phyloP scores from a whole-genome alignment of 2,329 filamentous ascomycete species.

The Penicillium olsonii region DNA sequence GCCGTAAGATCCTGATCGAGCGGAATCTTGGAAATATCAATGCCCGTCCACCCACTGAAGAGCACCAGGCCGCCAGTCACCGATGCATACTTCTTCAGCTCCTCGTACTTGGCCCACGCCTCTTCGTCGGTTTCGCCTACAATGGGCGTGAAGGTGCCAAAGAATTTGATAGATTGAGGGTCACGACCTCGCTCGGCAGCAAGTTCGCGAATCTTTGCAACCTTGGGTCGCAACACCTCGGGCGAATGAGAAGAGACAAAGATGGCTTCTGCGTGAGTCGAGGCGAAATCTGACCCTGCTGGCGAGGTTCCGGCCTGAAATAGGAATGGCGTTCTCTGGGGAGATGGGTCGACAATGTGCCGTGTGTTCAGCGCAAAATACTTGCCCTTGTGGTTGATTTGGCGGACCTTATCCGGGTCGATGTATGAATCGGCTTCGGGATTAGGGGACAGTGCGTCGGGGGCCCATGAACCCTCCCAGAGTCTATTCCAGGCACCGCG shows the following conservation, averaged over 20 bases:
- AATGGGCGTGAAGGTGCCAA: slow-evolving; percentile 54
- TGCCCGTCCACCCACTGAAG: slow-evolving; percentile 61
- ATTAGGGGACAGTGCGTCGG: slow-evolving; percentile 59
- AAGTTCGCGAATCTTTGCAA: slow-evolving; percentile 55
- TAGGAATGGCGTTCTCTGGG: slow-evolving; percentile 59
- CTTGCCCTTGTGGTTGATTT: slow-evolving; percentile 62
- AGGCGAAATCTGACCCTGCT: slow-evolving; percentile 59
- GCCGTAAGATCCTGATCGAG: slow-evolving; percentile 59
- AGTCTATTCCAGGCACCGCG: slow-evolving; percentile 36
- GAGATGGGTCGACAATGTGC: slow-evolving; percentile 57
- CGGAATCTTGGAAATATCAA: slow-evolving; percentile 60
- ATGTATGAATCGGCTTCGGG: slow-evolving; percentile 58
- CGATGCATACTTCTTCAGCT: slow-evolving; percentile 55
- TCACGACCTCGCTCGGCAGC: slow-evolving; percentile 57
- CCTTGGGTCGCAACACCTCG: slow-evolving; percentile 50
- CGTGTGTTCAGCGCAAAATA: slow-evolving; percentile 51
- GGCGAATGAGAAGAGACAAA: slow-evolving; percentile 60
- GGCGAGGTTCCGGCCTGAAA: slow-evolving; percentile 63
- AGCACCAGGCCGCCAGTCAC: slow-evolving; percentile 58
- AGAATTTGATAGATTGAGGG: slow-evolving; percentile 59
- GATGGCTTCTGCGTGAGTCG: slow-evolving; percentile 61
- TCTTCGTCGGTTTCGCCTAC: slow-evolving; percentile 55
- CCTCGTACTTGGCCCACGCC: slow-evolving; percentile 54
- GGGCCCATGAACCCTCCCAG: slow-evolving; percentile 59
- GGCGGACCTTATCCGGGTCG: slow-evolving; percentile 60